Conservation (phyloP, 2,329 filamentous ascomycete genomes). For the Penicillium italicum region DNA sequence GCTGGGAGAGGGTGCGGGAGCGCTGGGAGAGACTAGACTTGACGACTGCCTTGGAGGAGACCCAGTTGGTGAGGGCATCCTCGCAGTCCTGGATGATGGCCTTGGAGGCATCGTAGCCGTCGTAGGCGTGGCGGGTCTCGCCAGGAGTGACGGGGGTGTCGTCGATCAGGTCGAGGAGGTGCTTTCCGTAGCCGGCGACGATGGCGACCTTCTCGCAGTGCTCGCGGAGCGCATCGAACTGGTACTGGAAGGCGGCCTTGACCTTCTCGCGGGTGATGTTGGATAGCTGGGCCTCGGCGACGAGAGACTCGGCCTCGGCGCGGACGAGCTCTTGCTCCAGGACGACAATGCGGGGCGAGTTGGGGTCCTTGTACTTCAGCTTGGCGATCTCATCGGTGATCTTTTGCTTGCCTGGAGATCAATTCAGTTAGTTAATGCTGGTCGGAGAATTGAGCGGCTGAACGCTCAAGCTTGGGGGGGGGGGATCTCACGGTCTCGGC, state of each 20-base stretch:
- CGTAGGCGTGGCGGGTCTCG: slow-evolving; percentile 92
- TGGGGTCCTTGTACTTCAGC: slow-evolving; percentile 99
- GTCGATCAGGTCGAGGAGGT: slow-evolving; percentile 93
- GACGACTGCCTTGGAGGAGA: slow-evolving; percentile 82
- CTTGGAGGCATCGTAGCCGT: slow-evolving; percentile 97
- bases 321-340: slow-evolving; percentile 98
- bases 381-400: slow-evolving; percentile 98
- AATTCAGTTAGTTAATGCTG: slow-evolving; percentile 5
- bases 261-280: slow-evolving; percentile 99
- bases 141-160: slow-evolving; percentile 96
- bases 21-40: slow-evolving; percentile 82
- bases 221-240: slow-evolving; percentile 95
- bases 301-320: slow-evolving; percentile 96
- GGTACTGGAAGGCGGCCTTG: slow-evolving; percentile 96
- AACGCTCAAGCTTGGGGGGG: not conserved
- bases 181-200: slow-evolving; percentile 96
- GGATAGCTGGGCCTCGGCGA: slow-evolving; percentile 94
- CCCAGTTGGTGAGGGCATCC: slow-evolving; percentile 96
- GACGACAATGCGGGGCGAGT: slow-evolving; percentile 94
- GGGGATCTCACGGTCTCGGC: slow-evolving; percentile 82
- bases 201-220: slow-evolving; percentile 98
- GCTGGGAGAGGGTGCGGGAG: slow-evolving; percentile 80
- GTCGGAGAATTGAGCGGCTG: not conserved
- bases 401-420: slow-evolving; percentile 80
- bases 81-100: slow-evolving; percentile 99